phyloP scores from a whole-genome alignment of 148 eudicot genomes.

The Amaranthus cruentus region DNA sequence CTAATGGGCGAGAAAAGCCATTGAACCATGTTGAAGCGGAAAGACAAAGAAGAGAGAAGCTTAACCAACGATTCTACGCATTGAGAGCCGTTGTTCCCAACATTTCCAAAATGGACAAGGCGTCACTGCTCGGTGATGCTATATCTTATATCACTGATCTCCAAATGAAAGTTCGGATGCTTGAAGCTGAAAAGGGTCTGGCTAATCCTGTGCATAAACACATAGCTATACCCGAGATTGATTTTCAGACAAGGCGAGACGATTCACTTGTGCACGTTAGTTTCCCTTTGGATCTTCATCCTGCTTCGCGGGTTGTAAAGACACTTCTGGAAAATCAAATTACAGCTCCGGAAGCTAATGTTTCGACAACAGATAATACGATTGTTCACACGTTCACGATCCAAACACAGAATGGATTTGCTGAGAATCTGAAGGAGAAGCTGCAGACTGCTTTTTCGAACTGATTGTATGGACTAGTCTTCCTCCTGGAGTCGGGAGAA shows the following conservation, averaged over 20 bases:
- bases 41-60: slow-evolving; percentile 92
- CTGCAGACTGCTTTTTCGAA: slow-evolving; percentile 50
- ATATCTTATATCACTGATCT: slow-evolving; percentile 85
- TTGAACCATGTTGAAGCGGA: slow-evolving; percentile 93
- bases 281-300: slow-evolving; percentile 73
- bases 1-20: slow-evolving; percentile 89
- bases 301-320: slow-evolving; percentile 54
- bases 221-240: slow-evolving; percentile 44
- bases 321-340: slow-evolving; percentile 62
- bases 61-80: slow-evolving; percentile 90
- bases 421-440: slow-evolving; percentile 62
- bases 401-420: slow-evolving; percentile 46
- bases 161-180: slow-evolving; percentile 55
- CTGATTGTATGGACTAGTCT: slow-evolving; percentile 20
- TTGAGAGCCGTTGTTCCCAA: slow-evolving; percentile 93
- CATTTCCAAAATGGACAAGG: slow-evolving; percentile 98
- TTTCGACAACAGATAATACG: slow-evolving; percentile 53
- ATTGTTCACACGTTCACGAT: slow-evolving; percentile 88
- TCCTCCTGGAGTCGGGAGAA: no score
- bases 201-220: slow-evolving; percentile 30
- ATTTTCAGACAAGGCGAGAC: slow-evolving; percentile 51
- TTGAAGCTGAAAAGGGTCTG: slow-evolving; percentile 70
- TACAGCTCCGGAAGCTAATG: slow-evolving; percentile 48
- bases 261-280: slow-evolving; percentile 62
- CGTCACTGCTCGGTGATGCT: slow-evolving; percentile 92